These are phyloP conservation scores for Phaffia rhodozyma DNA, from an alignment of 1,284 basidiomycete genomes.

Conservation along the genomic window DNA sequence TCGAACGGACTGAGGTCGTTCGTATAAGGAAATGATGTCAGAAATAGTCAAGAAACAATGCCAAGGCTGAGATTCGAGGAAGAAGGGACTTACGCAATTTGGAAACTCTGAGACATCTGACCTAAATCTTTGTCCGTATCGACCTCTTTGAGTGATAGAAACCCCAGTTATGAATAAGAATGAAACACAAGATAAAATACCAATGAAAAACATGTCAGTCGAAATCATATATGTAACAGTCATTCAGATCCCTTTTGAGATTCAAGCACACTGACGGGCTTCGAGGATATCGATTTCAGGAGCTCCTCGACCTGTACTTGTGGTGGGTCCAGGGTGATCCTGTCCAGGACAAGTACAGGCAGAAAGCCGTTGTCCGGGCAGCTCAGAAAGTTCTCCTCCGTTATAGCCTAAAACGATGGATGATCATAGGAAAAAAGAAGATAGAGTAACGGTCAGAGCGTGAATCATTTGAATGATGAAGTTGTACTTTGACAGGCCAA, in stretches of 20 bases:
- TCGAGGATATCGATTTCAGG: conserved; percentile 60
- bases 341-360: conserved; percentile 43
- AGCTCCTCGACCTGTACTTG: conserved; percentile 43
- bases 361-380: conserved; percentile 43
- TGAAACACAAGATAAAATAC: too few species aligned
- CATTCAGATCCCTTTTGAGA: conserved; percentile 14
- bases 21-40: not conserved
- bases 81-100: conserved; percentile 43
- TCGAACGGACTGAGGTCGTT: conserved; percentile 47
- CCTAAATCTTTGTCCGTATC: conserved; percentile 37
- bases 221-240: conserved; percentile 19
- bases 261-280: conserved; percentile 32
- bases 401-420: conserved; percentile 17
- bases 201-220: too few species aligned
- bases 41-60: not conserved
- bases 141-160: conserved; percentile 20
- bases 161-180: not conserved
- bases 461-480: too few species aligned
- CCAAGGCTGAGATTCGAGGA: conserved; percentile 16
- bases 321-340: conserved; percentile 52
- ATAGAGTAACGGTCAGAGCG: not conserved
- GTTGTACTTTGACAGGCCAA: too few species aligned
- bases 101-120: conserved; percentile 63
- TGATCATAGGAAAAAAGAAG: not conserved
- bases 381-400: conserved; percentile 29